Evolutionary conservation across 148 eudicot species (phyloP), one percentile per base, ranked within the genome.

Genomic region (Silene latifolia): DNA sequence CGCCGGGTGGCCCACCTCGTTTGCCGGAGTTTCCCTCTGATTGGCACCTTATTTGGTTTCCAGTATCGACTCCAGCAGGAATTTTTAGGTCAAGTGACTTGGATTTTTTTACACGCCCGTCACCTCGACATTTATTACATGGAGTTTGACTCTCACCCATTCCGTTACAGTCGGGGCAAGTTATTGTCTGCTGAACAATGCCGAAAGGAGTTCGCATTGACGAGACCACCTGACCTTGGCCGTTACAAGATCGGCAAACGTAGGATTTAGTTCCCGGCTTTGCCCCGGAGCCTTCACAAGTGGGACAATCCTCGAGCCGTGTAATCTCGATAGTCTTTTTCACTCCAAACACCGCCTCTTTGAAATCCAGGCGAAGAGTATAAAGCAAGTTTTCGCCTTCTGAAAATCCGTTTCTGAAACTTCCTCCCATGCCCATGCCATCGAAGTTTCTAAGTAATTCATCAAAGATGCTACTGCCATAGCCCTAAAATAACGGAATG

Each of bases 1-100:
- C 99, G 60, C 99, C 99, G 0, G 93, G 92, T 56, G 95, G 82
- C 10, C 99, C 99, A 2, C 99, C 99, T 80, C 86, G 83, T 77
- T 80, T 86, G 7, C 99, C 99, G 0, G 94, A 88, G 60, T 96
- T 87, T 7, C 99, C 99, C 79, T 90, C 97, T 2, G 87, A 85
- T 19, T 87, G 82, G 67, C 93, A 92, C 81, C 97, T 76, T 82
- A 96, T 78, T 67, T 91, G 87, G 83, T 87, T 87, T 67, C 98
- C 98, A 0, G 88, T 77, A 79, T 92, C 97, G 0, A 95, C 97
- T 64, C 99, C 99, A 2, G 99, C 86, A 10, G 99, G 99, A 62
- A 90, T 87, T 71, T 92, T 92, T 57, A 96, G 73, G 83, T 80
- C 82, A 29, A 96, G 85, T 23, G 87, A 85, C 77, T 92, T 92